Conservation (phyloP, 2,329 filamentous ascomycete species). For the Ceratocystis cacaofunesta region DNA sequence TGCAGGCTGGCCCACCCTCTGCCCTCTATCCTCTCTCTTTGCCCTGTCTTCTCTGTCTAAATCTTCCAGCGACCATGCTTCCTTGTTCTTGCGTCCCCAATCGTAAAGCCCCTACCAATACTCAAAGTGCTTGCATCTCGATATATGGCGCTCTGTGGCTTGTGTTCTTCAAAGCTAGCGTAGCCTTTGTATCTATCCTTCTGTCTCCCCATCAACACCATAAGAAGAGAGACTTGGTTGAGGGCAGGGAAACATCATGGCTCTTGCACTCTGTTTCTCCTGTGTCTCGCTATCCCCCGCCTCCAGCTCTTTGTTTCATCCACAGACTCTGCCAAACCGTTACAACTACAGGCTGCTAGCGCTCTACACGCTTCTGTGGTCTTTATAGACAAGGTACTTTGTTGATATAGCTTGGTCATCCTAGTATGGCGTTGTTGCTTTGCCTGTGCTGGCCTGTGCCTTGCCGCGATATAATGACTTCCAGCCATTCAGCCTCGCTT, state of each 20-base stretch:
- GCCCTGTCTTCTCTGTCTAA: neutral
- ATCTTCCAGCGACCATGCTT: too few species aligned
- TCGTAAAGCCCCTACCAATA: too few species aligned
- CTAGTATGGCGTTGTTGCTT: neutral
- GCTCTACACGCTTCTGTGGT: neutral
- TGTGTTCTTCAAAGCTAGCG: neutral
- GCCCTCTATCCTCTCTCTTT: neutral
- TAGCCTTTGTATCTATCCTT: neutral
- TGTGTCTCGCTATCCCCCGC: neutral
- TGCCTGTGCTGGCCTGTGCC: neutral
- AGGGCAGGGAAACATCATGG: neutral
- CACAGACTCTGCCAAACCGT: neutral
- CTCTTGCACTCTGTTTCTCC: neutral
- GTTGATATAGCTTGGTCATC: neutral
- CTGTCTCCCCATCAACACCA: neutral
- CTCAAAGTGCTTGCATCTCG: neutral
- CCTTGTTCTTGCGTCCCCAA: too few species aligned
- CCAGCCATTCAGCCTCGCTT: neutral
- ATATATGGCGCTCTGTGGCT: neutral
- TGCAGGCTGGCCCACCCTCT: neutral
- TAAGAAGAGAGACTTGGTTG: neutral
- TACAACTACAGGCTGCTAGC: too few species aligned
- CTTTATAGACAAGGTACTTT: neutral
- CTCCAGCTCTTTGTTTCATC: neutral
- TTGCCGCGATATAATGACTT: too few species aligned